Evolutionary conservation across 139 green algal genomes (phyloP), one percentile per base, ranked within the genome.

Genomic region (Chlamydomonas sp.): DNA sequence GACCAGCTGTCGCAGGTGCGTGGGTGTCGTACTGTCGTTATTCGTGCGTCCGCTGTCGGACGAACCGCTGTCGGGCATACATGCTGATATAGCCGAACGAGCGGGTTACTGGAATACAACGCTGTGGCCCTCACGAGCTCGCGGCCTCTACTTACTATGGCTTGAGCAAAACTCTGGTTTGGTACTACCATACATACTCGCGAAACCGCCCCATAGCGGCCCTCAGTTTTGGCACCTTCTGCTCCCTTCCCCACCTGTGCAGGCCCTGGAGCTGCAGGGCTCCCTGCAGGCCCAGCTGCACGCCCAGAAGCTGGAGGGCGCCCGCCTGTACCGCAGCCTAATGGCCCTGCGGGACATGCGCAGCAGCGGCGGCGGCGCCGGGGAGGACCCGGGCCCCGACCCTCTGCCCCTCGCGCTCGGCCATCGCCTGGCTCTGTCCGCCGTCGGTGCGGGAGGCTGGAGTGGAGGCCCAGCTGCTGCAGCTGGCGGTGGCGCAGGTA

Each of bases 191-290:
- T 69, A 9, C 64, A 9, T 69, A 16, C 10, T 12, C 20, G 14
- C 5, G 20, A 12, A 12, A 76, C 69, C 16, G 14, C 14, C 69
- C 69, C 69, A 49, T 49, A 49, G 31, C 31, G 31, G 31, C 31
- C 31, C 31, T 49, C 31, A 49, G 31, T 49, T 49, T 49, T 49
- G 31, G 31, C 31, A 49, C 12, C 16, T 76, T 8, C 15, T 5
- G n/a, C 72, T 61, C n/a, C 72, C 72, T 15, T 61, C 72, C 72
- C 72, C 31, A 49, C 31, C 31, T 49, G 72, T 5, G 2, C 80
- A 85, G 80, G 61, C 73, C 3, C n/a, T 87, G 82, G 82, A 87
- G 82, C 71, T 73, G 62, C 71, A 87, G 71, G 82, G 82, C 71
- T 64, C 49, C 62, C n/a, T 87, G 60, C 71, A 79, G 31, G 61